These are phyloP conservation scores for Ceratopteris richardii DNA, from an alignment of 75 land plant genomes.

Conservation along the genomic window DNA sequence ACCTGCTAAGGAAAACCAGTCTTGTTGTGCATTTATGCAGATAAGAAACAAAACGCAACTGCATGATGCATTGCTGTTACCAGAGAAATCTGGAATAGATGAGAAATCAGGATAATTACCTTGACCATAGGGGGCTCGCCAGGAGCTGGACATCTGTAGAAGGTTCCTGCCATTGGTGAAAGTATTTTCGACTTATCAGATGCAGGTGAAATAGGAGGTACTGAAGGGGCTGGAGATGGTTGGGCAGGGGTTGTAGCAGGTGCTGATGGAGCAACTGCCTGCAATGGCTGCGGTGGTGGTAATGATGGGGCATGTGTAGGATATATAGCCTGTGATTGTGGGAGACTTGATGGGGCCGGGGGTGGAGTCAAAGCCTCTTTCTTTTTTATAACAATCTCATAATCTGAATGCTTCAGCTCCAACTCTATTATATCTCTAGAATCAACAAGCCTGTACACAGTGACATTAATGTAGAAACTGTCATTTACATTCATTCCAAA, in stretches of 20 bases:
- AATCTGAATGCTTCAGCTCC: conserved; percentile 67
- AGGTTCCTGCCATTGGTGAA: conserved; percentile 85
- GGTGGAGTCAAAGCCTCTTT: conserved; percentile 71
- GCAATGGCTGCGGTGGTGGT: too few relatives aligned
- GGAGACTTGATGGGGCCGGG: conserved; percentile 22
- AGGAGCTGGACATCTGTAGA: conserved; percentile 68
- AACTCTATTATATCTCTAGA: conserved; percentile 79
- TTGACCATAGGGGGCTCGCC: conserved; percentile 71
- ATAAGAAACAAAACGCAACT: too few relatives aligned
- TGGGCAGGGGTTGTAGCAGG: too few relatives aligned
- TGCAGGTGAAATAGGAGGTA: background rate
- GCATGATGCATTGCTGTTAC: too few relatives aligned
- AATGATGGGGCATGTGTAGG: too few relatives aligned
- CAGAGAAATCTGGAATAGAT: conserved; percentile 8
- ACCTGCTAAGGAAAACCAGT: background rate
- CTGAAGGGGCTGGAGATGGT: too few relatives aligned
- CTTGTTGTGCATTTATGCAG: too few relatives aligned
- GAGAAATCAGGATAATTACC: conserved; percentile 27
- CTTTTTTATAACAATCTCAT: conserved; percentile 68
- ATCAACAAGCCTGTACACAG: conserved; percentile 62
- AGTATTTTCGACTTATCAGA: conserved; percentile 38
- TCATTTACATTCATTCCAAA: background rate
- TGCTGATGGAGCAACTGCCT: too few relatives aligned
- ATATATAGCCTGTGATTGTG: conserved; percentile 10
- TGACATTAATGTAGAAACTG: background rate